Percentiles rank a stretch among this genome's conserved stretches.
Conservation (phyloP, 345 rosid genomes). For the Dipteronia dyeriana region DNA sequence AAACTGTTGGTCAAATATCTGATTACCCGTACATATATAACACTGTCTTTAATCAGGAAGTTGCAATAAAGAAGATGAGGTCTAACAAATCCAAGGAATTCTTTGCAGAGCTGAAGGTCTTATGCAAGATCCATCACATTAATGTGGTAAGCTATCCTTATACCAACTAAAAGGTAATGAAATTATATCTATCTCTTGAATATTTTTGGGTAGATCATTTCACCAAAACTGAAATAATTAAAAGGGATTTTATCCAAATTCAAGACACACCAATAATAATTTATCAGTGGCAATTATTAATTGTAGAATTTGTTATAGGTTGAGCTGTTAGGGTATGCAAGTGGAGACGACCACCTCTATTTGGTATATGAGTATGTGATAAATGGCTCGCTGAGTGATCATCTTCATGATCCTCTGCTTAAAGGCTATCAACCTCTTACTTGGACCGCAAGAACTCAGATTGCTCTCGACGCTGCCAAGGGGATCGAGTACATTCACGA, state of each 20-base stretch:
- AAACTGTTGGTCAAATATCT: too few species aligned
- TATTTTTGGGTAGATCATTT: too few species aligned
- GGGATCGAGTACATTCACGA: constrained; percentile 74
- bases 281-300: too few species aligned
- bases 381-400: constrained; percentile 59
- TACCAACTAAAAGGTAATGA: too few species aligned
- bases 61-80: constrained; percentile 70
- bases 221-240: too few species aligned
- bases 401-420: constrained; percentile 62
- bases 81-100: constrained; percentile 71
- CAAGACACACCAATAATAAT: too few species aligned
- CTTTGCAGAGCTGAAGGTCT: constrained; percentile 67
- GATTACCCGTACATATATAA: not conserved
- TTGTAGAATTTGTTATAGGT: constrained; percentile 35
- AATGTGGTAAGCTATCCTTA: constrained; percentile 49
- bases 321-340: constrained; percentile 61
- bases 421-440: constrained; percentile 62
- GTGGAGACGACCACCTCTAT: constrained; percentile 68
- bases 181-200: not conserved
- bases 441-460: constrained; percentile 66
- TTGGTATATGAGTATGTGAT: constrained; percentile 58
- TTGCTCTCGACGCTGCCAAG: constrained; percentile 64
- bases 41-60: constrained; percentile 41
- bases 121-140: constrained; percentile 67
- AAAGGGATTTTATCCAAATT: too few species aligned